Evolutionary conservation across 805 yeast genomes (phyloP), one percentile per base, ranked within the genome.

Genomic region (Diddensiella caesifluorescens): DNA sequence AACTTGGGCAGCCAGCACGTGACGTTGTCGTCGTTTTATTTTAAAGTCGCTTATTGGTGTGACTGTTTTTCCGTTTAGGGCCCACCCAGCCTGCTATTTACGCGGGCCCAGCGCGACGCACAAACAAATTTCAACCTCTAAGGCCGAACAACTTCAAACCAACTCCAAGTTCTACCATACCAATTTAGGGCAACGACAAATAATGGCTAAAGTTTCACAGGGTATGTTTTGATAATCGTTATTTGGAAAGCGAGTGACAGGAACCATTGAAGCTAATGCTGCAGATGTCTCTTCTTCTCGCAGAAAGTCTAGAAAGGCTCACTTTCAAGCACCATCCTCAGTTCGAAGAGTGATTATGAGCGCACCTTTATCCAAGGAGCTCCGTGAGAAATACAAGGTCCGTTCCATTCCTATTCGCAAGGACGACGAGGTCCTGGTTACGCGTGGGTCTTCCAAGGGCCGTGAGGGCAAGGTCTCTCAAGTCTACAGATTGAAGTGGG

Each of bases 291-390:
- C 98, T 66, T 82, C 95, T 71, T 89, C 96, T 70, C 92, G 98
- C 80, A 84, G 95, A 74, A 92, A 92, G 83, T 79, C 97, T 73
- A 89, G 98, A 85, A 92, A 92, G 86, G 97, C 97, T 73, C 85
- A 92, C 83, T 92, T 92, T 90, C 77, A 77, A 65, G 94, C 98
- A 62, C 94, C 97, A 66, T 90, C 98, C 58, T 83, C 90, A 60
- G 86, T 76, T 67, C 86, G 97, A 77, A 86, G 97, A 77, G 75
- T 73, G 60, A 75, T 92, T 71, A 77, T 92, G 82, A 84, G 97
- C 65, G 97, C 98, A 70, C 97, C 97, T 66, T 81, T 92, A 68
- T 90, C 97, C 64, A 92, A 92, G 81, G 98, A 92, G 79, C 85
- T 92, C 74, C 83, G 94, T 72, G 94, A 83, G 72, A 82, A 92